These are phyloP conservation scores for Theobroma grandiflorum DNA, from an alignment of 441 rosid species.

Conservation along the genomic window DNA sequence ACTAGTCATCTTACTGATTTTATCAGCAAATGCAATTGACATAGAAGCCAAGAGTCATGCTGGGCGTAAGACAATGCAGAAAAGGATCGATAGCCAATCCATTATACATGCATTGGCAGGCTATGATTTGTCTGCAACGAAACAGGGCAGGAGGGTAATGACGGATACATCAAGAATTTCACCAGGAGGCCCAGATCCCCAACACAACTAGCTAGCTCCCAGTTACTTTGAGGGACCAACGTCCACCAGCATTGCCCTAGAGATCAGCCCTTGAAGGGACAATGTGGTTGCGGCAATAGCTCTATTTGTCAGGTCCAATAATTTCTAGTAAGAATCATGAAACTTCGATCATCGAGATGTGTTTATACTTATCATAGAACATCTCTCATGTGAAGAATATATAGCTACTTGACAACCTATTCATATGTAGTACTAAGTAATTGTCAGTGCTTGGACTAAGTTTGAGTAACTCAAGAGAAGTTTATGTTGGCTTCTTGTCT, in stretches of 20 bases:
- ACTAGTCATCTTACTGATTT: slow-evolving; percentile 37
- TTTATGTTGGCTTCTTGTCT: neutral
- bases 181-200: slow-evolving; percentile 54
- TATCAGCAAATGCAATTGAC: slow-evolving; percentile 23
- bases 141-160: slow-evolving; percentile 27
- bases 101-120: slow-evolving; percentile 28
- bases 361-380: slow-evolving; percentile 1
- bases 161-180: slow-evolving; percentile 25
- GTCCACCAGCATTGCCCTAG: slow-evolving; percentile 35
- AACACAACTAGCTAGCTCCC: slow-evolving; percentile 35
- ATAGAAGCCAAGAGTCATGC: slow-evolving; percentile 30
- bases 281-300: slow-evolving; percentile 11
- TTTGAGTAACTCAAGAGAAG: neutral
- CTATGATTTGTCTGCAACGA: slow-evolving; percentile 31
- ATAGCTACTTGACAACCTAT: neutral
- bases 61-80: slow-evolving; percentile 17
- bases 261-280: neutral
- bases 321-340: neutral
- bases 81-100: slow-evolving; percentile 29
- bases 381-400: slow-evolving; percentile 1
- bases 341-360: neutral
- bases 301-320: neutral
- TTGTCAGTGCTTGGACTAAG: neutral
- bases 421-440: neutral
- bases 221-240: neutral